Percentiles rank a stretch among this genome's conserved stretches.
These are phyloP conservation scores for Pyronema domesticum DNA, from an alignment of 495 filamentous ascomycete species.

Conservation along the genomic window DNA sequence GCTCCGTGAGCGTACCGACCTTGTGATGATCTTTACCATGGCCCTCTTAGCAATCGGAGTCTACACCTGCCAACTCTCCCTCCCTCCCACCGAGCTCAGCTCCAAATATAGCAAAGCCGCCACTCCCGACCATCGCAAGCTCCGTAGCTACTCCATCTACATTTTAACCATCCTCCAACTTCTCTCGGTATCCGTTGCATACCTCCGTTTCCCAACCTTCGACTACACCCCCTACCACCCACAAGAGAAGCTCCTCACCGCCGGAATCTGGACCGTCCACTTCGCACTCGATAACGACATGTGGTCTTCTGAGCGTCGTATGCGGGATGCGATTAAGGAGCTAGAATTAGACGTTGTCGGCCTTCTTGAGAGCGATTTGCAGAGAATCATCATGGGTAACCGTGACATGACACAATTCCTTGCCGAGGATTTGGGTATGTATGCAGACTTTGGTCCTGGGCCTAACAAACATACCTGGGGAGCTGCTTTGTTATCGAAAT, in stretches of 20 bases:
- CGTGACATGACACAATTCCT: slow-evolving; percentile 90
- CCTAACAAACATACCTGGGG: slow-evolving; percentile 99
- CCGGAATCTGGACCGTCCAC: slow-evolving; percentile 98
- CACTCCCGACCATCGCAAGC: slow-evolving; percentile 36
- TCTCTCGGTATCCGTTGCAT: slow-evolving; percentile 61
- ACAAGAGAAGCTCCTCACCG: slow-evolving; percentile 68
- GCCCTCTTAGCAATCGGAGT: slow-evolving; percentile 69
- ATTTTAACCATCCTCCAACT: slow-evolving; percentile 34
- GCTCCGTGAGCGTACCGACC: slow-evolving; percentile 87
- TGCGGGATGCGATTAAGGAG: slow-evolving; percentile 82
- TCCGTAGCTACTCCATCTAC: slow-evolving; percentile 55
- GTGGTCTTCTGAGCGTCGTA: slow-evolving; percentile 91
- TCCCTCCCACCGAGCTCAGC: slow-evolving; percentile 22
- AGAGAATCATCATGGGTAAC: slow-evolving; percentile 99
- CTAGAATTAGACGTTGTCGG: slow-evolving; percentile 90
- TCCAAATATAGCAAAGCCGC: slow-evolving; percentile 31
- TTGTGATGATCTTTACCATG: slow-evolving; percentile 79
- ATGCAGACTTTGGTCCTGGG: slow-evolving; percentile 90
- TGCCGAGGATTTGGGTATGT: slow-evolving; percentile 94
- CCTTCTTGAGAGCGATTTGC: slow-evolving; percentile 79
- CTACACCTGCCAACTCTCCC: slow-evolving; percentile 39
- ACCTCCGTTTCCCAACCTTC: slow-evolving; percentile 85
- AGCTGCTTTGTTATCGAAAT: slow-evolving; percentile 79
- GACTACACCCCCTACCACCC: slow-evolving; percentile 81
- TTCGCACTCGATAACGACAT: slow-evolving; percentile 97